Base-by-base conservation (phyloP, 2,329 filamentous ascomycete species). In the Nemania diffusa region DNA sequence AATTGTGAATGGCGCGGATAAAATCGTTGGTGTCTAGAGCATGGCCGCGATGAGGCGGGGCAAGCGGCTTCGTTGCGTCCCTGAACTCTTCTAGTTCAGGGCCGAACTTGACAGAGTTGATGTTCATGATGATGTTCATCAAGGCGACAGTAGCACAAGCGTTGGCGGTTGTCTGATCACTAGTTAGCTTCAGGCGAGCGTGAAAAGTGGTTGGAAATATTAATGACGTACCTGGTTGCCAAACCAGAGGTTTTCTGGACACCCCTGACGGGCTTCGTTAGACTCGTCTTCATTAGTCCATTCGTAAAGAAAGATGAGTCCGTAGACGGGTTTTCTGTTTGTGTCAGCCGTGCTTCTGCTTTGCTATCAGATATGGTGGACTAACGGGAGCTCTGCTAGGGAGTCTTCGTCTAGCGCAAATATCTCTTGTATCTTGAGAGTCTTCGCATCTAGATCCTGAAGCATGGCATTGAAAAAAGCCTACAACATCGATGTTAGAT, bases 71-170 rank as follows among this genome's bases (percentile, higher is more conserved):
- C 0, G 94, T 97, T 42, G 89, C 88, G 0, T 89, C 81, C 73
- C 92, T 95, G 81, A 98, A 97, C 15, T 84, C 80, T 29, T 83
- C 79, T 1, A 98, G 84, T 66, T 90, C 84, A n/a, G 87, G 80
- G 3, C 94, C 93, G 5, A 97, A 84, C 11, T 88, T 81, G 3
- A 93, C 79, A 0, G 82, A 83, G 0, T 87, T 82, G 26, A 90
- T 85, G 76, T 98, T 98, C 87, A 97, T 97, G 75, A 97, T 83
- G 67, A 97, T 97, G 74, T 98, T 98, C 73, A 97, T 86, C 71
- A 98, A 84, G 3, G 96, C 94, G 52, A 97, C 88, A n/a, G 93
- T 96, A 22, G 93, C 96, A 79, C 96, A 99, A 27, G 93, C 91
- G 78, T 97, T 97, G 62, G 88, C 85, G 0, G 89, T 91, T 0